A percentile compares a stretch with the other conserved stretches of the same genome.
These are phyloP conservation scores for Beauveria rudraprayagi DNA, from an alignment of 2,329 filamentous ascomycete species.

Conservation along the genomic window DNA sequence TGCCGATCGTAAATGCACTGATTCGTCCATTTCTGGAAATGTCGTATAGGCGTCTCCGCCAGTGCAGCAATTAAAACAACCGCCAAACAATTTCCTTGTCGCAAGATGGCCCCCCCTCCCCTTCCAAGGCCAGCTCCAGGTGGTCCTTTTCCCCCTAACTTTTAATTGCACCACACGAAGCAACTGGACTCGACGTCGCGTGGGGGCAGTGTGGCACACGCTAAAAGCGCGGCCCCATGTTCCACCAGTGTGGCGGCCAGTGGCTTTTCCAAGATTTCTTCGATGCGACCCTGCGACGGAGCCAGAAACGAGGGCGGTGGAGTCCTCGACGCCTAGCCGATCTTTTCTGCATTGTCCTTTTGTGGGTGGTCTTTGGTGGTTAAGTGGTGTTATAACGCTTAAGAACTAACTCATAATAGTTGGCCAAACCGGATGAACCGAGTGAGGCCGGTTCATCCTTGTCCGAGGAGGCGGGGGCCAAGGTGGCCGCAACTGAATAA, in stretches of 20 bases:
- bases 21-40: too few species aligned
- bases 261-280: background rate
- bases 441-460: background rate
- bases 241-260: background rate
- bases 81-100: too few species aligned
- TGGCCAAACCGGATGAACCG: background rate
- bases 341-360: background rate
- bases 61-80: too few species aligned
- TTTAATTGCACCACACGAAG: background rate
- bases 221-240: background rate
- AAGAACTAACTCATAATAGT: too few species aligned
- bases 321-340: background rate
- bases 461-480: background rate
- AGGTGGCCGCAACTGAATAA: too few species aligned
- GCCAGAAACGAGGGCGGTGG: background rate
- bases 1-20: too few species aligned
- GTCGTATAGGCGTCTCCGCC: too few species aligned
- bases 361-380: too few species aligned
- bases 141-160: background rate
- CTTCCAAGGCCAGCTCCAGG: too few species aligned
- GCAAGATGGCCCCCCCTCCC: too few species aligned
- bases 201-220: background rate
- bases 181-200: too few species aligned
- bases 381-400: too few species aligned
- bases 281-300: background rate